Base-by-base conservation (phyloP, 495 filamentous ascomycete genomes). In the Tuber calosporum region DNA sequence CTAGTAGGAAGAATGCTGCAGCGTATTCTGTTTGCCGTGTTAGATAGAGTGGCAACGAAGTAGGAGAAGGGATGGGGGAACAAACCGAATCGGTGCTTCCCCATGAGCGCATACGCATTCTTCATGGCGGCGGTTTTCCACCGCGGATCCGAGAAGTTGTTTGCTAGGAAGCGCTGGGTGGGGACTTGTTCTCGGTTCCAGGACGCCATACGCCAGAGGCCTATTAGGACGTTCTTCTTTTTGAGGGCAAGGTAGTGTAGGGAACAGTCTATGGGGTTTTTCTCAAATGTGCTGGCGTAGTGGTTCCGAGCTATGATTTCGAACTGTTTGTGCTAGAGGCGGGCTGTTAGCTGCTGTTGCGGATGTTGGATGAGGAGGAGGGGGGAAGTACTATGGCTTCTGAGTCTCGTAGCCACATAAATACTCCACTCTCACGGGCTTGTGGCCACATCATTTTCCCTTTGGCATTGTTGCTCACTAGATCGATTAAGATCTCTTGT, bases 71-170 rank as follows among this genome's bases (percentile, higher is more conserved):
- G 26, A 70, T 68, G 22, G 58, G 13, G 40, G 38, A 17, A 75
- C 86, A 76, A 83, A 94, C 92, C 91, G 83, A 96, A 97, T 79
- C 95, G 87, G 48, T 91, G 89, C 83, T 93, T 95, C 66, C 93
- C 94, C 81, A 98, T 89, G 73, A 99, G 82, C n/a, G 94, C 94
- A 83, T 96, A 99, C 2, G 95, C 95, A 80, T 99, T 99, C 83
- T 99, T 99, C 73, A 96, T 82, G 17, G 96, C 95, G 4, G 93
- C 89, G 2, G 92, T 97, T 83, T 88, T 91, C 93, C 95, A 97
- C 75, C 92, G 89, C 17, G 87, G 84, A 72, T 96, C 91, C 6
- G 88, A 85, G 83, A 99, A 99, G 82, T 97, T 91, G 77, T 97
- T 96, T 9, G 89, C 86, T 26, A 99, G 83, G 37, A 99, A 85